Conservation (phyloP, 352 stramenopile species). For the Pilasporangium apinafurcum region DNA sequence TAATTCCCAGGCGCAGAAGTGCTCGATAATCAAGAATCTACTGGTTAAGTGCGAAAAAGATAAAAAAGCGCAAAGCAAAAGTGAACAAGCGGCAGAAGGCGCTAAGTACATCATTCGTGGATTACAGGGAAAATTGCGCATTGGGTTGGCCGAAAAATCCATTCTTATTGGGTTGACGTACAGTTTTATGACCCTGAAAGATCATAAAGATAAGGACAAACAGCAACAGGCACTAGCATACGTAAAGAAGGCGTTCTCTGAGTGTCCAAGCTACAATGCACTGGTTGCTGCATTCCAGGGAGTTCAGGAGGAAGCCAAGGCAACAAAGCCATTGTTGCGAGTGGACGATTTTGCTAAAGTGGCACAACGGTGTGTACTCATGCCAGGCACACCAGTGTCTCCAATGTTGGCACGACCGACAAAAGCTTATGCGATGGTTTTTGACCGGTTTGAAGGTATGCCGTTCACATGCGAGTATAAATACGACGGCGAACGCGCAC, state of each 20-base stretch:
- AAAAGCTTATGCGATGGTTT: slow-evolving; percentile 95
- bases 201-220: slow-evolving; percentile 76
- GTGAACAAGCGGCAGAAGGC: slow-evolving; percentile 64
- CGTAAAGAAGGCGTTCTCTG: slow-evolving; percentile 97
- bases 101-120: slow-evolving; percentile 99
- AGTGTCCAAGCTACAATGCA: slow-evolving; percentile 95
- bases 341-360: slow-evolving; percentile 56
- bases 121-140: slow-evolving; percentile 97
- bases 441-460: slow-evolving; percentile 94
- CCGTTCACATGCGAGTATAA: slow-evolving; percentile 99
- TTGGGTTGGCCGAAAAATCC: slow-evolving; percentile 96
- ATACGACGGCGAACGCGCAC: slow-evolving; percentile 98
- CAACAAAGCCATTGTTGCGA: slow-evolving; percentile 32
- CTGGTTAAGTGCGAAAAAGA: slow-evolving; percentile 90
- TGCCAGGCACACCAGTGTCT: slow-evolving; percentile 94
- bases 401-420: slow-evolving; percentile 99
- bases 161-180: slow-evolving; percentile 97
- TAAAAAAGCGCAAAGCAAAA: slow-evolving; percentile 44
- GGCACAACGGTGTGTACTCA: slow-evolving; percentile 84
- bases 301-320: slow-evolving; percentile 34
- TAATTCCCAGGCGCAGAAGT: slow-evolving; percentile 96
- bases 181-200: slow-evolving; percentile 88
- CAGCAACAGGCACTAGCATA: slow-evolving; percentile 87
- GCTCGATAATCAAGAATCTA: slow-evolving; percentile 95
- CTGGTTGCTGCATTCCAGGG: slow-evolving; percentile 88